These are phyloP conservation scores for Phaffia rhodozyma DNA, from an alignment of 1,284 basidiomycete species.

Conservation along the genomic window DNA sequence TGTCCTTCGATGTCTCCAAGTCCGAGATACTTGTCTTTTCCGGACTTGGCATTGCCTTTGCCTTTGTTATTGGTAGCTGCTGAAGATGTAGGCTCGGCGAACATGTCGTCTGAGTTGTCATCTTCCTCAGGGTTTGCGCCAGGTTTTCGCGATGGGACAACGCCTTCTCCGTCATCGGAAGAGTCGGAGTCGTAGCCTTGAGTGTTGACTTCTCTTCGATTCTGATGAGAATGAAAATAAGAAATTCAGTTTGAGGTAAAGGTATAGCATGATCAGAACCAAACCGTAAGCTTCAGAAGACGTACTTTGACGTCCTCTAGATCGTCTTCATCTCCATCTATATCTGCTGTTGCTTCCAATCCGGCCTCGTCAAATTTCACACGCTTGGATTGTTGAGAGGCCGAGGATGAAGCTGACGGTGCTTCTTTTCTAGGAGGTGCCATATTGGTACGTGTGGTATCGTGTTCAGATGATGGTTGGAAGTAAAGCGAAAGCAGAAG, in stretches of 20 bases:
- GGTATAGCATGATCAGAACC: not conserved
- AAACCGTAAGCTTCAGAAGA: not conserved
- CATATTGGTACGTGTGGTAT: not conserved
- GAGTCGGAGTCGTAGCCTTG: slow-evolving; percentile 92
- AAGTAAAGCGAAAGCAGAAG: too few relatives aligned
- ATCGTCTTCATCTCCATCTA: slow-evolving; percentile 8
- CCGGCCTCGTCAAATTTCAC: slow-evolving; percentile 3
- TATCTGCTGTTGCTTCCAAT: not conserved
- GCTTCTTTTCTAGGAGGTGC: slow-evolving; percentile 9
- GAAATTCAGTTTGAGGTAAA: not conserved
- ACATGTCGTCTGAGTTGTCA: slow-evolving; percentile 68
- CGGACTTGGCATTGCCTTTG: slow-evolving; percentile 26
- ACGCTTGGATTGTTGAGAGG: slow-evolving; percentile 1
- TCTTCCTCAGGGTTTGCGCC: slow-evolving; percentile 35
- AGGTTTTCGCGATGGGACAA: slow-evolving; percentile 61
- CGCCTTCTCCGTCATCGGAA: slow-evolving; percentile 80
- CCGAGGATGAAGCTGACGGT: not conserved
- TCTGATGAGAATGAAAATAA: not conserved
- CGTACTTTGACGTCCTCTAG: slow-evolving; percentile 16
- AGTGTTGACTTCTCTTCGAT: slow-evolving; percentile 40
- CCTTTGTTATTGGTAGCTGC: slow-evolving; percentile 21
- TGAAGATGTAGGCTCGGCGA: slow-evolving; percentile 41
- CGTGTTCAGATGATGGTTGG: too few relatives aligned
- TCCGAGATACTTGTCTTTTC: slow-evolving; percentile 62
- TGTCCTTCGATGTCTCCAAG: slow-evolving; percentile 93